Evolutionary conservation across 2,329 filamentous ascomycete species (phyloP).

Genomic region (Ilyonectria destructans): DNA sequence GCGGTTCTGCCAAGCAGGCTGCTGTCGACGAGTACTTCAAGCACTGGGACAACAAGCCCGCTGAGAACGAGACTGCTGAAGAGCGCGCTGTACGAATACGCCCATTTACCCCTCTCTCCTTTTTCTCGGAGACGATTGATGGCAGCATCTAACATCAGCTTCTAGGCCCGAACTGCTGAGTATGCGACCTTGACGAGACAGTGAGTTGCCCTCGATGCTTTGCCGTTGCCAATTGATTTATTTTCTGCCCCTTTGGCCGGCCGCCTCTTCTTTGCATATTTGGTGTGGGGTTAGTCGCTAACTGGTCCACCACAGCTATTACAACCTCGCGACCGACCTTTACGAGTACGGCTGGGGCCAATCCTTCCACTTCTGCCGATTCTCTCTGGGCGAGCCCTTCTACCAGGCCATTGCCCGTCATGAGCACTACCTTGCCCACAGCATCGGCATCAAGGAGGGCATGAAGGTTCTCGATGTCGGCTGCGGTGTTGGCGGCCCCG

Average conservation of each 20-base stretch:
- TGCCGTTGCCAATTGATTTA: slow-evolving; percentile 12
- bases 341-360: slow-evolving; percentile 98
- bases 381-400: slow-evolving; percentile 89
- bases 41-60: slow-evolving; percentile 92
- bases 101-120: slow-evolving; percentile 36
- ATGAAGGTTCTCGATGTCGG: slow-evolving; percentile 97
- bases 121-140: slow-evolving; percentile 2
- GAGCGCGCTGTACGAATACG: slow-evolving; percentile 78
- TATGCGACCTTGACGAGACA: slow-evolving; percentile 96
- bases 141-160: slow-evolving; percentile 38
- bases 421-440: slow-evolving; percentile 96
- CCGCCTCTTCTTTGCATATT: not conserved
- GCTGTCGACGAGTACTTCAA: slow-evolving; percentile 96
- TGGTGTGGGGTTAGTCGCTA: slow-evolving; percentile 31
- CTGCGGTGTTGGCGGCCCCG: slow-evolving; percentile 96
- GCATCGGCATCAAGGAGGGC: slow-evolving; percentile 87
- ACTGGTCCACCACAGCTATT: slow-evolving; percentile 75
- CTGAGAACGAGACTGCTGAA: slow-evolving; percentile 85
- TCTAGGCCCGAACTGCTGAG: slow-evolving; percentile 83
- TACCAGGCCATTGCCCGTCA: slow-evolving; percentile 94
- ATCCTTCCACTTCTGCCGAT: slow-evolving; percentile 98
- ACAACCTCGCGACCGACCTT: slow-evolving; percentile 95
- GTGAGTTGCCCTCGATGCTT: slow-evolving; percentile 66
- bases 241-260: not conserved
- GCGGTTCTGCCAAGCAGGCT: slow-evolving; percentile 80